A percentile compares a stretch with the other conserved stretches of the same genome.
Conservation (phyloP, 169 alveolate species). For the Eimeria tenella region DNA sequence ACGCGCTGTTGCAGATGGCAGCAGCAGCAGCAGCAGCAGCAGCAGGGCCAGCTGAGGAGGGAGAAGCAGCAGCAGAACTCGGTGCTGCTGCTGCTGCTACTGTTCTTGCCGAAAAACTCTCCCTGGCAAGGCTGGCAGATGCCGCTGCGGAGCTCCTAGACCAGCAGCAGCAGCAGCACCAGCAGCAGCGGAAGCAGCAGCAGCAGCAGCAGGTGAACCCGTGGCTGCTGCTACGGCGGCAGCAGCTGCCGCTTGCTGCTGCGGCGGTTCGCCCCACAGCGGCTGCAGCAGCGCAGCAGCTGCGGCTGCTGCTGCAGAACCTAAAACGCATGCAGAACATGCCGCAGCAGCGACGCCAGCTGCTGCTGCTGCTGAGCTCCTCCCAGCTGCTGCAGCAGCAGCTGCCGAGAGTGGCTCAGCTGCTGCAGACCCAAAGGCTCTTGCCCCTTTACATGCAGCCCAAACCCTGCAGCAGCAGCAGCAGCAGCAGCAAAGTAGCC, state of each 20-base stretch:
- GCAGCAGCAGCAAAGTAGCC: slow-evolving; percentile 51
- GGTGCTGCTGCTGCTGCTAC: slow-evolving; percentile 54
- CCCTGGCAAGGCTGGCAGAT: slow-evolving; percentile 55
- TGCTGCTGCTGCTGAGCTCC: slow-evolving; percentile 53
- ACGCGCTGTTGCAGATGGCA: slow-evolving; percentile 61
- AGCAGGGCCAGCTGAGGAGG: slow-evolving; percentile 19
- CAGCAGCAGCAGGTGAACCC: slow-evolving; percentile 22
- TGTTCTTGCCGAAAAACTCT: slow-evolving; percentile 16
- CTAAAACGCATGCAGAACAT: slow-evolving; percentile 26
- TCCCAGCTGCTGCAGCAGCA: slow-evolving; percentile 67
- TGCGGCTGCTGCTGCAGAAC: slow-evolving; percentile 25
- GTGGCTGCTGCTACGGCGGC: slow-evolving; percentile 66
- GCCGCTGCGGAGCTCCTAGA: slow-evolving; percentile 31
- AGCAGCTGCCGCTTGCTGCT: slow-evolving; percentile 55
- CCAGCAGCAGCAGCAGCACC: neutral
- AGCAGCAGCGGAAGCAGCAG: slow-evolving; percentile 26
- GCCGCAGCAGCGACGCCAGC: slow-evolving; percentile 52
- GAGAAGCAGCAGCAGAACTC: neutral
- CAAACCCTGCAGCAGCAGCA: neutral
- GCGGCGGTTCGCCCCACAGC: slow-evolving; percentile 55
- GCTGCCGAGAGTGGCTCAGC: slow-evolving; percentile 52
- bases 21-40: slow-evolving; percentile 60
- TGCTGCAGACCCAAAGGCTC: slow-evolving; percentile 55
- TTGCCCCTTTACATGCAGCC: slow-evolving; percentile 58
- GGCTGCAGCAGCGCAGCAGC: slow-evolving; percentile 35